Base-by-base conservation (phyloP, 371 early-diverging fungal genomes). In the Lichtheimia ramosa region DNA sequence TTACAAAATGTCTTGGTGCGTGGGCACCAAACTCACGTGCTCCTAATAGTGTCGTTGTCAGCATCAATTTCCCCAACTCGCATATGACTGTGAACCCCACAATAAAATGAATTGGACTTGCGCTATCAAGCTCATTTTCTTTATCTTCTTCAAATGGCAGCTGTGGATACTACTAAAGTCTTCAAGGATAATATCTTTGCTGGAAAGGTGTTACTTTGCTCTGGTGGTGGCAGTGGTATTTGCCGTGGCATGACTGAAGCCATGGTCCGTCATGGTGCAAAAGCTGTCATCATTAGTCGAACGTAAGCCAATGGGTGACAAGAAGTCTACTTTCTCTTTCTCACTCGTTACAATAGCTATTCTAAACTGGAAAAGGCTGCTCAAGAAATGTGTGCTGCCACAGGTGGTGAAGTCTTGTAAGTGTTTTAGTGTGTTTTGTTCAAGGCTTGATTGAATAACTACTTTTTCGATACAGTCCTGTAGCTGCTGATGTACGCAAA, bases 191-290 rank as follows among this genome's bases (percentile, higher is more conserved):
- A 75, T 51, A 51, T 81, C 40, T 77, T 81, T 53, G 48, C 59
- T 16, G 81, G 71, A 43, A 81, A 81, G 55, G 65, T 81, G 0
- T 54, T 81, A 7, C 65, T 81, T 1, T 77, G 77, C 40, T 75
- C 78, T n/a, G 81, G 81, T 41, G 81, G 81, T 15, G 81, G 81
- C 34, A 84, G 85, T 41, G 93, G 93, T 57, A 93, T 93, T 58
- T 90, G 92, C 69, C 83, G 82, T 61, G 89, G 82, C 15, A 89
- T 93, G 86, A 85, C 91, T 7, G 87, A 88, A 64, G 90, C 93
- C n/a, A 67, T 92, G 66, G 80, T 89, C 54, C 75, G 83, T 43
- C 92, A 91, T 66, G 93, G 91, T 23, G 89, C 85, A 55, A 85
- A 79, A 54, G 88, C 88, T 23, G 83, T 83, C 62, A 88, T 88